These are phyloP conservation scores for Ogataea angusta DNA, from an alignment of 805 yeast genomes.

Conservation along the genomic window DNA sequence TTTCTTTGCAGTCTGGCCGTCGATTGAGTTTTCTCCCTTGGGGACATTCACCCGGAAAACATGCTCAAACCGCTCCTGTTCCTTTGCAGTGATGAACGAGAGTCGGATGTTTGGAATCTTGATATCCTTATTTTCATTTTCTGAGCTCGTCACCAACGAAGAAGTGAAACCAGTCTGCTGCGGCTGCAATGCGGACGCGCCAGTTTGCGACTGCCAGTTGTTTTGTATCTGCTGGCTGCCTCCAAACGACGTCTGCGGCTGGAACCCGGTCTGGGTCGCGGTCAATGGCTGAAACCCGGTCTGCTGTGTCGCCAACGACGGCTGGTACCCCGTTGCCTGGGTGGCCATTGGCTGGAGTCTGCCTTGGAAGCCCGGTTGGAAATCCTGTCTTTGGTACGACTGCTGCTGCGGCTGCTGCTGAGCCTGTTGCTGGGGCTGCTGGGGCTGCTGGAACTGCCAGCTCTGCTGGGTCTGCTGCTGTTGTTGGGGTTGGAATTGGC, in stretches of 20 bases:
- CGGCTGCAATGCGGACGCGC: constrained; percentile 31
- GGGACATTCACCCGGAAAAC: constrained; percentile 78
- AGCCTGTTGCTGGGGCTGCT: constrained; percentile 12
- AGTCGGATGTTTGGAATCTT: constrained; percentile 75
- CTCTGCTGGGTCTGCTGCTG: constrained; percentile 12
- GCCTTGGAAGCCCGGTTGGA: not conserved
- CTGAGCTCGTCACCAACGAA: constrained; percentile 19
- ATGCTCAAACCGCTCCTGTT: constrained; percentile 83
- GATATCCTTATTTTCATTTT: constrained; percentile 49
- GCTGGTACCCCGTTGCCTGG: constrained; percentile 38
- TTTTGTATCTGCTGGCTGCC: constrained; percentile 38
- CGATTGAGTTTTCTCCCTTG: constrained; percentile 61
- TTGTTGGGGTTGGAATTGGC: constrained; percentile 13
- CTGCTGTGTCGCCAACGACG: constrained; percentile 1
- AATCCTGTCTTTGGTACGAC: not conserved
- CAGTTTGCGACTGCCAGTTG: constrained; percentile 34
- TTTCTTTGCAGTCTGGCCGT: constrained; percentile 73
- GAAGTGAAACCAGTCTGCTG: constrained; percentile 48
- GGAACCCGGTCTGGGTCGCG: constrained; percentile 41
- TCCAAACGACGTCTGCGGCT: constrained; percentile 38
- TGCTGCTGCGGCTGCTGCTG: constrained; percentile 16
- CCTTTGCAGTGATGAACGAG: constrained; percentile 79
- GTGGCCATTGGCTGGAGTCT: constrained; percentile 27
- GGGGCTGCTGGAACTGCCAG: constrained; percentile 15
- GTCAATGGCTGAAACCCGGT: constrained; percentile 28